Evolutionary conservation across 2,329 filamentous ascomycete species (phyloP), one percentile per base, ranked within the genome.

Genomic region (Cyclaneusma minus): DNA sequence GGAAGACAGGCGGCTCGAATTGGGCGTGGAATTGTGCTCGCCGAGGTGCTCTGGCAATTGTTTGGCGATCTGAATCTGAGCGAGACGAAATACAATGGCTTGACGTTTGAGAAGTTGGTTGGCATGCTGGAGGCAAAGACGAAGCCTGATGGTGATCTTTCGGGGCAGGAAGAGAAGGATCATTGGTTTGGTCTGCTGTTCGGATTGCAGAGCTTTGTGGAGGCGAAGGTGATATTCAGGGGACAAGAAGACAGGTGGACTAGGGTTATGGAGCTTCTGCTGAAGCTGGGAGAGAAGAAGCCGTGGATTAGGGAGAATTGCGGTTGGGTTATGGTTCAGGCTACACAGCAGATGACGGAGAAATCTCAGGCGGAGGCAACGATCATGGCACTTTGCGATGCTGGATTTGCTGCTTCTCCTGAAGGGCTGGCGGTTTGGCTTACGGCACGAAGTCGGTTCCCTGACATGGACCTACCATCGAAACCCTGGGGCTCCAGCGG

Each of bases 361-460:
- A 55, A 62, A 30, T 29, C 11, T 3, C 64, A 69, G 29, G 68
- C 68, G 1, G 62, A 74, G 41, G 52, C 59, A 14, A 71, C 77
- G 0, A 55, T 91, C 18, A 54, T 68, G 32, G 64, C 62, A 20
- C 45, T 92, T 6, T 58, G 61, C 12, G 60, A 68, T 10, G 64
- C 68, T 25, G 74, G 77, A 7, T 57, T 91, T 25, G 69, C 73
- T 6, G 78, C 78, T 48, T 87, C 84, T 0, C 77, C 84, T 0
- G 87, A 95, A 47, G 87, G 85, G 5, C 71, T 94, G 13, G 83
- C 82, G 1, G 69, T 94, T 30, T 95, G 85, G 84, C 59, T 95
- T 16, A 66, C 69, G 4, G 66, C 78, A 2, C 62, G 68, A 34
- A 64, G 66, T 27, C 56, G 56, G 12, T 83, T 80, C 39, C 67